phyloP scores from a whole-genome alignment of 1,284 basidiomycete species.

The Mixia osmundae region DNA sequence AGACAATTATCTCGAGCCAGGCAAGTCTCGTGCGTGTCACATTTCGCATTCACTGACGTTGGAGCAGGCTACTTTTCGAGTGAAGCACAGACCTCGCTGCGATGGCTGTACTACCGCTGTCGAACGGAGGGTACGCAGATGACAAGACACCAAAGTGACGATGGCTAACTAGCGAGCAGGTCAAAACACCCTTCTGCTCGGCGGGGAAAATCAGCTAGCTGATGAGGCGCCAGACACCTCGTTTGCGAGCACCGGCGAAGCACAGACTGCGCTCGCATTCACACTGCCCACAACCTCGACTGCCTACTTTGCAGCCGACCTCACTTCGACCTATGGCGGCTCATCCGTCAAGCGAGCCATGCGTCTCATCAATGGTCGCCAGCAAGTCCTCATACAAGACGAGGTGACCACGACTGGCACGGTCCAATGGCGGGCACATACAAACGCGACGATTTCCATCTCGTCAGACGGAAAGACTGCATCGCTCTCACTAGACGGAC shows the following conservation, averaged over 20 bases:
- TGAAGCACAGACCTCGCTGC: conserved; percentile 33
- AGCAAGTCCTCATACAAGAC: conserved; percentile 48
- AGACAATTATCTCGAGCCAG: conserved; percentile 4
- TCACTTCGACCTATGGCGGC: conserved; percentile 34
- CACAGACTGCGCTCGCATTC: conserved; percentile 47
- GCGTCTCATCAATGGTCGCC: conserved; percentile 60
- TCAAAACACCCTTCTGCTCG: conserved; percentile 78
- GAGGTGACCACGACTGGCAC: conserved; percentile 16
- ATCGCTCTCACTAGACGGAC: conserved; percentile 38
- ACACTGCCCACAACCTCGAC: conserved; percentile 42
- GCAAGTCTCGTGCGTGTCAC: no score
- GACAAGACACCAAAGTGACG: no score
- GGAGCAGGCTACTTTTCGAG: conserved; percentile 10
- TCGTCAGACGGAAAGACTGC: conserved; percentile 28
- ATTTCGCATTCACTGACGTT: no score
- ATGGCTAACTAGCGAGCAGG: no score
- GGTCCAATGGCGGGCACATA: conserved; percentile 84
- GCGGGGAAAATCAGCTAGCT: conserved; percentile 58
- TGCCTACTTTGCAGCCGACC: conserved; percentile 58
- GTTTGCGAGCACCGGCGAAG: conserved; percentile 36
- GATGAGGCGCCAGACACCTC: no score
- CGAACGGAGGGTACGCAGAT: conserved; percentile 55
- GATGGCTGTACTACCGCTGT: conserved; percentile 90
- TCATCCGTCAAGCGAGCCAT: conserved; percentile 62
- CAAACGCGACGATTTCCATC: conserved; percentile 41